Evolutionary conservation across 129 eudicot genomes (phyloP), one percentile per base, ranked within the genome.

Genomic region (Lonicera japonica): DNA sequence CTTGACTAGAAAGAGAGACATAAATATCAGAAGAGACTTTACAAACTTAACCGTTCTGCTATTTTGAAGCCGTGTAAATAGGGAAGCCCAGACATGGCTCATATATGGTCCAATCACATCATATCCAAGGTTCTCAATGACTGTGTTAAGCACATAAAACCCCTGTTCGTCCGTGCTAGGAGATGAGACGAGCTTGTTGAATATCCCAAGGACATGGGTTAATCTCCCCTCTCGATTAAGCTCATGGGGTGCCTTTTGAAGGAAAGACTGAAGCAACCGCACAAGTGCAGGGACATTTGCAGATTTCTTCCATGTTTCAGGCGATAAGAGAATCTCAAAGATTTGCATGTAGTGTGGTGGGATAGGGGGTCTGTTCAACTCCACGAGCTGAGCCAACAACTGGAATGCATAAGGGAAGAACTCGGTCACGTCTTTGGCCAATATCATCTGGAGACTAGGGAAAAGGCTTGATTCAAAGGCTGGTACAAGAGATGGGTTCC

Each of bases 211-310:
- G 43, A 92, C 95, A 15, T 64, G 71, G 45, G 63, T 74, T 56
- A 92, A 77, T 59, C 86, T 73, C 39, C 86, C 96, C 61, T 83
- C 91, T 64, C 77, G 74, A 56, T 67, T 82, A 56, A 92, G 91
- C 73, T 92, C 95, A 36, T 73, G 66, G 36, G 99, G 82, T 63
- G 99, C 86, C 74, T 88, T 90, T 56, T 78, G 89, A 64, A 92
- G 96, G 63, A 92, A 92, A 40, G 99, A 89, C 73, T 85, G 96
- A 63, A 92, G 99, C 63, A 92, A 73, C 16, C 96, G 91, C 7
- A 92, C 99, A 41, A 92, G 91, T 11, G 99, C 96, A 5, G 99
- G 96, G 23, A 92, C 99, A 76, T 92, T 83, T 52, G 88, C 91
- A 66, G 91, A 73, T 70, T 83, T 87, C 53, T 79, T 83, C 99